Evolutionary conservation across 768 basidiomycete species (phyloP), one percentile per base, ranked within the genome.

Genomic region (Calvatia gigantea): DNA sequence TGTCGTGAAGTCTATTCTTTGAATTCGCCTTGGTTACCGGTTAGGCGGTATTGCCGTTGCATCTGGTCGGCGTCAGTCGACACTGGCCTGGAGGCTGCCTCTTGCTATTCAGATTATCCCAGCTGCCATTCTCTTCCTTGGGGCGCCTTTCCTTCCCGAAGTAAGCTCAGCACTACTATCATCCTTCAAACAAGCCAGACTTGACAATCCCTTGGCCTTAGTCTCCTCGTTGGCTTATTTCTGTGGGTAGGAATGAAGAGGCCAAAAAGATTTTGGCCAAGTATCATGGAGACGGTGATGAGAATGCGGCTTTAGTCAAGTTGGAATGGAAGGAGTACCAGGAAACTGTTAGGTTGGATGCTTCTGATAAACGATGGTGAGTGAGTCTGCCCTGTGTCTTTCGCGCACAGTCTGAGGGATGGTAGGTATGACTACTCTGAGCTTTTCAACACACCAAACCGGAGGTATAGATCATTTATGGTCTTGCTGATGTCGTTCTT

Each of bases 321-420:
- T 67, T 83, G 12, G 79, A 84, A 61, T 78, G 71, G 71, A 72
- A 70, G 53, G 82, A 83, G 62, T 76, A 78, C 60, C 74, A 80
- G 55, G 80, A 81, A 58, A 66, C 73, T 7, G 75, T 83, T 50
- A 67, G 71, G 38, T 58, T 76, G 5, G 74, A 80, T 60, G 83
- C 77, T 12, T 77, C 80, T 12, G 81, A 82, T 63, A 84, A 84
- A 64, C 70, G 78, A 46, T 83, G 81, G 82, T 78, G 64, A 62
- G 77, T 58, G 17, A 23, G 37, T 14, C 8, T 17, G 21, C n/a
- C 12, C 23, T 25, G 25, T 51, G 15, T 46, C 2, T 6, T 27
- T 32, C 29, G 27, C 28, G 11, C 21, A 21, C 14, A 23, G n/a
- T 9, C 14, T 25, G 19, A 42, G 12, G 12, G 41, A 17, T 43